These are phyloP conservation scores for Solanum rostratum DNA, from an alignment of 257 asterid genomes.

Conservation along the genomic window DNA sequence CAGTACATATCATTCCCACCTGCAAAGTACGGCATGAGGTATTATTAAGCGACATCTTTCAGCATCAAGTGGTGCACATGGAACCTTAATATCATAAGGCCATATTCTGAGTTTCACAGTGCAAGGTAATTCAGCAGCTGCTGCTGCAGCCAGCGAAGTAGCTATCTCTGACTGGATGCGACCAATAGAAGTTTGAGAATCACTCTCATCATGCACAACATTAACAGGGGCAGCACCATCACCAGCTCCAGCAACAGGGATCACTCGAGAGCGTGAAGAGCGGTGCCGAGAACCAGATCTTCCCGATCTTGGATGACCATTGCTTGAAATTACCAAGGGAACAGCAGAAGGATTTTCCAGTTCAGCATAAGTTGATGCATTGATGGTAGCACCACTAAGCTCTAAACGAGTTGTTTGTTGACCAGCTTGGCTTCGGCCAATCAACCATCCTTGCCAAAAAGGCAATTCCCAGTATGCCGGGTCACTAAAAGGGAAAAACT, in stretches of 20 bases:
- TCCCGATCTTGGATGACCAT: conserved; percentile 42
- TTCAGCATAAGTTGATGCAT: conserved; percentile 23
- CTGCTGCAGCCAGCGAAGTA: conserved; percentile 79
- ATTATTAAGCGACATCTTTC: conserved; percentile 69
- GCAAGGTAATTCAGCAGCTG: conserved; percentile 95
- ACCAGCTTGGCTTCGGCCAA: conserved; percentile 91
- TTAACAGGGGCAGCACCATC: conserved; percentile 32
- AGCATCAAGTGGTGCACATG: conserved; percentile 58
- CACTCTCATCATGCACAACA: conserved; percentile 33
- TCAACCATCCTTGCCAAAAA: conserved; percentile 89
- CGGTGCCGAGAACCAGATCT: conserved; percentile 67
- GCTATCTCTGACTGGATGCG: conserved; percentile 84
- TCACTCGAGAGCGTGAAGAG: conserved; percentile 45
- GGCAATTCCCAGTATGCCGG: conserved; percentile 93
- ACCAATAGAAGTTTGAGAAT: conserved; percentile 43
- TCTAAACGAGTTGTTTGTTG: conserved; percentile 50
- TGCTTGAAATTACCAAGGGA: conserved; percentile 34
- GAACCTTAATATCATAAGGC: conserved; percentile 76
- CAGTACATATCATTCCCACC: conserved; percentile 29
- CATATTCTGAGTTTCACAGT: conserved; percentile 95
- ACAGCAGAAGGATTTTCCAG: conserved; percentile 31
- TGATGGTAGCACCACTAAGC: conserved; percentile 29
- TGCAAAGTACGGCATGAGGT: conserved; percentile 94
- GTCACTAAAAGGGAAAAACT: conserved; percentile 68
- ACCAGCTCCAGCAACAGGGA: conserved; percentile 30